A percentile compares a stretch with the other conserved stretches of the same genome.
These are phyloP conservation scores for Myxozyma neglecta DNA, from an alignment of 805 yeast genomes.

Conservation along the genomic window DNA sequence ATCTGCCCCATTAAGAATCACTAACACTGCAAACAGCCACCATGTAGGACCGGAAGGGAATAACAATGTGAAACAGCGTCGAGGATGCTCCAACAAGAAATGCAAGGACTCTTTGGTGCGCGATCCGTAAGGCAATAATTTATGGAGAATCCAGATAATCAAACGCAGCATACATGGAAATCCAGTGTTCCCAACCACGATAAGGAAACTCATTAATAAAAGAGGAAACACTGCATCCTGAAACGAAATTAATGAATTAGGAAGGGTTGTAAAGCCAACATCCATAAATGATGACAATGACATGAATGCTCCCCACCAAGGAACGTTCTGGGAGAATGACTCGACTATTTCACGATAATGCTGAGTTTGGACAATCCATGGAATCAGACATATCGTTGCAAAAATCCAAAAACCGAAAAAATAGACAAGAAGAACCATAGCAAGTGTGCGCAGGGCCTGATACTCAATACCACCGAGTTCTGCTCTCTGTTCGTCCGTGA, in stretches of 20 bases:
- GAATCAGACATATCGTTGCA: conserved; percentile 48
- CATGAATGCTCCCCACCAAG: conserved; percentile 94
- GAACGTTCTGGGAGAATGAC: conserved; percentile 63
- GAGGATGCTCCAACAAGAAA: conserved; percentile 89
- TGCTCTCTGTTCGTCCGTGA: conserved; percentile 80
- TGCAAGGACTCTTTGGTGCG: conserved; percentile 66
- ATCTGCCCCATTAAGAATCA: conserved; percentile 73
- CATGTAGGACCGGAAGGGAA: conserved; percentile 93
- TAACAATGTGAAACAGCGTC: conserved; percentile 90
- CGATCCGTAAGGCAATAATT: conserved; percentile 57
- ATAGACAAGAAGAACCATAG: conserved; percentile 62
- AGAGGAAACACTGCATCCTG: conserved; percentile 63
- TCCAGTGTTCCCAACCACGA: conserved; percentile 92
- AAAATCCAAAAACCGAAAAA: conserved; percentile 75
- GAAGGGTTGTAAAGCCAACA: conserved; percentile 77
- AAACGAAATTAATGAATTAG: conserved; percentile 75
- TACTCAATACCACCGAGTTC: conserved; percentile 98
- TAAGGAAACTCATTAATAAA: conserved; percentile 63
- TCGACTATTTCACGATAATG: conserved; percentile 49
- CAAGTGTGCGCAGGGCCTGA: conserved; percentile 76
- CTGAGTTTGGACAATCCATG: conserved; percentile 53
- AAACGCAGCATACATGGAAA: conserved; percentile 83
- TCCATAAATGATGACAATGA: conserved; percentile 80
- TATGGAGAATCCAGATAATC: conserved; percentile 76
- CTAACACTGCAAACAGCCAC: conserved; percentile 81